Percentiles rank a stretch among this genome's conserved stretches.
These are phyloP conservation scores for Parietaria judaica DNA, from an alignment of 306 rosid genomes.

Conservation along the genomic window DNA sequence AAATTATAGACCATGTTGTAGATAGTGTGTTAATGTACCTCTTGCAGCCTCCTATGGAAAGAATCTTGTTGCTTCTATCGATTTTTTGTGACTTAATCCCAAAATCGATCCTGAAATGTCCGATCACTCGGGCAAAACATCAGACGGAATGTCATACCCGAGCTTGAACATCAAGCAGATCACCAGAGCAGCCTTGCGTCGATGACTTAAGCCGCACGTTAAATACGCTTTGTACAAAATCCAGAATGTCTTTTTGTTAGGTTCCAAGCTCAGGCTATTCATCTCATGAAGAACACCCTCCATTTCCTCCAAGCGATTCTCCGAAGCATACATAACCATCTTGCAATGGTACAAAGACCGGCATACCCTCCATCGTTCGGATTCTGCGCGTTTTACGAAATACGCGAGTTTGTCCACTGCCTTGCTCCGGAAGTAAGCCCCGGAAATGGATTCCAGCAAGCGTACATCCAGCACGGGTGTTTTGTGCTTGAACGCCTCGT, in stretches of 20 bases:
- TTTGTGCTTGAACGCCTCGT: constrained; percentile 60
- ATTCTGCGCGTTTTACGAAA: constrained; percentile 57
- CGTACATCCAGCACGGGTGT: constrained; percentile 19
- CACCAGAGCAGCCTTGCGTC: constrained; percentile 44
- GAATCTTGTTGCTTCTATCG: too few species aligned
- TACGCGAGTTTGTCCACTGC: constrained; percentile 49
- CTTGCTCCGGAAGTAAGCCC: constrained; percentile 52
- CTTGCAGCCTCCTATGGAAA: too few species aligned
- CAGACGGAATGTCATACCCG: constrained; percentile 52
- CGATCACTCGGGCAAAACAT: constrained; percentile 31
- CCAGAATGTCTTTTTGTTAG: constrained; percentile 48
- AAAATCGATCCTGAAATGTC: constrained; percentile 7
- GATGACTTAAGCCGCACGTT: constrained; percentile 27
- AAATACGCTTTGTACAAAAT: constrained; percentile 54
- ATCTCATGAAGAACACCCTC: constrained; percentile 54
- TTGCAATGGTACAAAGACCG: constrained; percentile 70
- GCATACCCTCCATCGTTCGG: constrained; percentile 54
- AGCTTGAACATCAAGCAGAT: constrained; percentile 63
- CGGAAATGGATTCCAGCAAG: constrained; percentile 42
- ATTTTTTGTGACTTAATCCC: too few species aligned
- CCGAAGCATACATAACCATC: constrained; percentile 62
- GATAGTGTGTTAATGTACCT: too few species aligned
- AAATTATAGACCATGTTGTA: too few species aligned
- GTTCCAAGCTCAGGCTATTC: constrained; percentile 29
- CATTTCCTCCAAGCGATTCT: constrained; percentile 50